Evolutionary conservation across 768 basidiomycete genomes (phyloP).

Genomic region (Termitomyces sp.): DNA sequence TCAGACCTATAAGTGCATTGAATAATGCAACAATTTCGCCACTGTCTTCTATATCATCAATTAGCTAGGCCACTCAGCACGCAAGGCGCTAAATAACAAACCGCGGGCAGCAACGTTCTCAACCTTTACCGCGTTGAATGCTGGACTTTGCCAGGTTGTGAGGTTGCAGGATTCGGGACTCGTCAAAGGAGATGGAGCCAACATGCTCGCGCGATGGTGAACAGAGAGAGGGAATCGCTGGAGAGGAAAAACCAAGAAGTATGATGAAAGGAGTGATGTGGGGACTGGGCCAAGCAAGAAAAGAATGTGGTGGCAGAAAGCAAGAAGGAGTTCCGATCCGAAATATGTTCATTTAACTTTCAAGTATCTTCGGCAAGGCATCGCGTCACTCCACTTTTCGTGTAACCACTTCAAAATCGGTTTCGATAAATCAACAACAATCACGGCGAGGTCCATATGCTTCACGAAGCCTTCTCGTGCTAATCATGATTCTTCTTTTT

Average conservation of each 20-base stretch:
- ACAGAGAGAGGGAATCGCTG: slow-evolving; percentile 14
- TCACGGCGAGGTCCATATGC: too few species aligned
- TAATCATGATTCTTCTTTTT: background rate
- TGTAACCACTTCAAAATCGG: background rate
- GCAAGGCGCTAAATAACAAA: slow-evolving; percentile 11
- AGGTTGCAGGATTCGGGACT: slow-evolving; percentile 22
- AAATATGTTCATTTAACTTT: background rate
- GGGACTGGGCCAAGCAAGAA: slow-evolving; percentile 13
- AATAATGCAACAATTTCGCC: slow-evolving; percentile 53
- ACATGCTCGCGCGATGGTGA: slow-evolving; percentile 6
- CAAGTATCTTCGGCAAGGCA: too few species aligned
- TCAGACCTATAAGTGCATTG: slow-evolving; percentile 48
- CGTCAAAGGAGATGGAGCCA: slow-evolving; percentile 7
- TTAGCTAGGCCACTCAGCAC: background rate
- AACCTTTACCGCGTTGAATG: slow-evolving; percentile 41
- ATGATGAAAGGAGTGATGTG: slow-evolving; percentile 8
- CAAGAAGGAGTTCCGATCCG: slow-evolving; percentile 14
- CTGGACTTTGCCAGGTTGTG: slow-evolving; percentile 18
- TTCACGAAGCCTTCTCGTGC: background rate
- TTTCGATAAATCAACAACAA: too few species aligned
- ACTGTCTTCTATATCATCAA: slow-evolving; percentile 21
- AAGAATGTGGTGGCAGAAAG: slow-evolving; percentile 12
- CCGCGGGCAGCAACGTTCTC: slow-evolving; percentile 41
- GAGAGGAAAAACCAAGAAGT: slow-evolving; percentile 10
- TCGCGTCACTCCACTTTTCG: background rate